Conservation (phyloP, 2,329 filamentous ascomycete genomes). For the Basipetospora chlamydospora region DNA sequence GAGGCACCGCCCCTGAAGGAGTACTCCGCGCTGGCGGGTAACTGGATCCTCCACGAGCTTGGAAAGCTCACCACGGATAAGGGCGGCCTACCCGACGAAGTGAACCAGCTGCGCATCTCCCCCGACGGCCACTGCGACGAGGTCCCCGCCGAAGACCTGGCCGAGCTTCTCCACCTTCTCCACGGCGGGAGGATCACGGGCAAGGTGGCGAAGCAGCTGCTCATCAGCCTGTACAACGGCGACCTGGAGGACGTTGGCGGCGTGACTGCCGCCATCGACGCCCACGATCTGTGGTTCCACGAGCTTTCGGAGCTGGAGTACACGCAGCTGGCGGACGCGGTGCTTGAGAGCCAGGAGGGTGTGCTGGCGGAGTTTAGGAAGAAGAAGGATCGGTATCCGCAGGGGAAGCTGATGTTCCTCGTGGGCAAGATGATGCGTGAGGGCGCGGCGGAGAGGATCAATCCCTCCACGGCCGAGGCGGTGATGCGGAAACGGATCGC, state of each 20-base stretch:
- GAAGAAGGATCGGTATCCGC: constrained; percentile 28
- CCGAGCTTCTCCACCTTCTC: constrained; percentile 35
- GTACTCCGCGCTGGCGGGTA: constrained; percentile 35
- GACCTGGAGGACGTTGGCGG: constrained; percentile 21
- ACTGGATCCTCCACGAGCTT: constrained; percentile 63
- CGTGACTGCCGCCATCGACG: constrained; percentile 30
- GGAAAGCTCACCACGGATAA: constrained; percentile 49
- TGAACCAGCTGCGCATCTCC: constrained; percentile 33
- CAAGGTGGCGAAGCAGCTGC: constrained; percentile 42
- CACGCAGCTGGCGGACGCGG: constrained; percentile 26
- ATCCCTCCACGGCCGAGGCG: constrained; percentile 34
- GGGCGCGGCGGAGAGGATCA: constrained; percentile 38
- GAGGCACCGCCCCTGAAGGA: constrained; percentile 15
- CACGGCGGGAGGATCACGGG: constrained; percentile 35
- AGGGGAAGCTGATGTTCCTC: constrained; percentile 46
- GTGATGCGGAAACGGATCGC: constrained; percentile 20
- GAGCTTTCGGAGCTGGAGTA: constrained; percentile 36
- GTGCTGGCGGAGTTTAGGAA: constrained; percentile 29
- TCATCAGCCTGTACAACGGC: constrained; percentile 35
- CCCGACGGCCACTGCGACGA: constrained; percentile 30
- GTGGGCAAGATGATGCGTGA: constrained; percentile 43
- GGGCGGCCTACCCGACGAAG: constrained; percentile 28
- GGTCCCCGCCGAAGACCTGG: constrained; percentile 30
- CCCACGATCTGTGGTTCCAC: constrained; percentile 37
- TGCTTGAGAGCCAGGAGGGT: constrained; percentile 29